Evolutionary conservation across 345 rosid genomes (phyloP).

Genomic region (Orychophragmus violaceus): DNA sequence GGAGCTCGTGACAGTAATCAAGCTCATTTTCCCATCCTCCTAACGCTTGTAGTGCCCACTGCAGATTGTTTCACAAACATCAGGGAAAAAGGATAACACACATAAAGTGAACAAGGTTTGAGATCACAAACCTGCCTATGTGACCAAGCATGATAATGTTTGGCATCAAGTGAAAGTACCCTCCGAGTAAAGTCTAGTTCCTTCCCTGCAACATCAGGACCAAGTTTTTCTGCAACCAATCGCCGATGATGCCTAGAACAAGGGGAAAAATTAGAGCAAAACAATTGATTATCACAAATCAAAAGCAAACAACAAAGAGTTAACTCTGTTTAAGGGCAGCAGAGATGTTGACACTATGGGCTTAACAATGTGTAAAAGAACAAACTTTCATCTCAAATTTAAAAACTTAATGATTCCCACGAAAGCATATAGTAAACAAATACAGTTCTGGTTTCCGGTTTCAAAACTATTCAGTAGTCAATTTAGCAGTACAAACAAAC

Average conservation of each 20-base stretch:
- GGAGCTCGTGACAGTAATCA: conserved; percentile 60
- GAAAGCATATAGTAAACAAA: neutral
- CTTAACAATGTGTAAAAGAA: neutral
- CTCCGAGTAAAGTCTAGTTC: conserved; percentile 67
- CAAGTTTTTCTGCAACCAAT: conserved; percentile 88
- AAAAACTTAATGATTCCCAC: neutral
- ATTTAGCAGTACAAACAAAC: too few relatives aligned
- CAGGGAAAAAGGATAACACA: neutral
- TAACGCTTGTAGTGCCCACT: conserved; percentile 76
- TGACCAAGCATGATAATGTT: conserved; percentile 93
- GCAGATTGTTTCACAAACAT: conserved; percentile 19
- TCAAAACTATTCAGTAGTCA: too few relatives aligned
- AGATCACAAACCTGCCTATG: conserved; percentile 78
- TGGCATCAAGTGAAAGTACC: conserved; percentile 63
- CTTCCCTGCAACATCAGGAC: conserved; percentile 46
- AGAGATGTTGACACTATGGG: neutral
- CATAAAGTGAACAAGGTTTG: conserved; percentile 7
- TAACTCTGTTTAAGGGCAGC: neutral
- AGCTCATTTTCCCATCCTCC: conserved; percentile 98
- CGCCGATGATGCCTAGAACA: conserved; percentile 83
- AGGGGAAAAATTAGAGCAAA: neutral
- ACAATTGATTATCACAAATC: neutral
- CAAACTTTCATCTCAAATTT: neutral
- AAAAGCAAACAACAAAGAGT: neutral
- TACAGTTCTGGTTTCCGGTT: neutral